phyloP scores from a whole-genome alignment of 78 protist genomes.

The Creolimax fragrantissima region DNA sequence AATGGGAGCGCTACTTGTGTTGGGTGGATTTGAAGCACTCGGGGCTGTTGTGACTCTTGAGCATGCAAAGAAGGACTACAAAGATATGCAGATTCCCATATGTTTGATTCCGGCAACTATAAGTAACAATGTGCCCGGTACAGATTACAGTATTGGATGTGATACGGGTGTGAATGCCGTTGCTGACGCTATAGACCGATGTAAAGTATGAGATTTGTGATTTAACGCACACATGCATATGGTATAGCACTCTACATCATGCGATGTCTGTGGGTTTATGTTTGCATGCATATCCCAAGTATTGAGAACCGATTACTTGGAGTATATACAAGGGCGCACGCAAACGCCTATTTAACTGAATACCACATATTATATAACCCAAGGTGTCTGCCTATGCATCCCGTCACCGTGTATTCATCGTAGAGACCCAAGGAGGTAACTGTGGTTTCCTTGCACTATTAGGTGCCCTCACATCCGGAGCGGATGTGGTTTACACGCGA shows the following conservation, averaged over 20 bases:
- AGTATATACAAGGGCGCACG: too few species aligned
- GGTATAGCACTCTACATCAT: too few species aligned
- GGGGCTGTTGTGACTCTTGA: constrained; percentile 31
- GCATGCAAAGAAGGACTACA: constrained; percentile 2
- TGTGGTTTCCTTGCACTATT: constrained; percentile 55
- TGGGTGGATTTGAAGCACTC: constrained; percentile 70
- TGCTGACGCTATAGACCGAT: constrained; percentile 46
- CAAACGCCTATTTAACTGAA: too few species aligned
- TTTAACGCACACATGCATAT: too few species aligned
- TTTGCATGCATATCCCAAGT: too few species aligned
- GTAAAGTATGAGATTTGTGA: neutral
- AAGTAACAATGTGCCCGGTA: constrained; percentile 68
- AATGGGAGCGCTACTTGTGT: constrained; percentile 29
- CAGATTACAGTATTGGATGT: constrained; percentile 44
- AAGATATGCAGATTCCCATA: constrained; percentile 30
- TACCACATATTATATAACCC: too few species aligned
- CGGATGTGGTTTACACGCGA: constrained; percentile 53
- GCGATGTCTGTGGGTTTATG: too few species aligned
- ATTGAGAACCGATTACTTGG: too few species aligned
- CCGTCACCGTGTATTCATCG: constrained; percentile 52
- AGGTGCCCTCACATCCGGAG: constrained; percentile 55
- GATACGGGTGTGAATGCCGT: constrained; percentile 68
- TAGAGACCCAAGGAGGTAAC: constrained; percentile 55
- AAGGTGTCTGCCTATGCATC: constrained; percentile 51
- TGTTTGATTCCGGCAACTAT: constrained; percentile 62